These are phyloP conservation scores for Zygosaccharomyces pseudobailii DNA, from an alignment of 1,139 yeast genomes.

Conservation along the genomic window DNA sequence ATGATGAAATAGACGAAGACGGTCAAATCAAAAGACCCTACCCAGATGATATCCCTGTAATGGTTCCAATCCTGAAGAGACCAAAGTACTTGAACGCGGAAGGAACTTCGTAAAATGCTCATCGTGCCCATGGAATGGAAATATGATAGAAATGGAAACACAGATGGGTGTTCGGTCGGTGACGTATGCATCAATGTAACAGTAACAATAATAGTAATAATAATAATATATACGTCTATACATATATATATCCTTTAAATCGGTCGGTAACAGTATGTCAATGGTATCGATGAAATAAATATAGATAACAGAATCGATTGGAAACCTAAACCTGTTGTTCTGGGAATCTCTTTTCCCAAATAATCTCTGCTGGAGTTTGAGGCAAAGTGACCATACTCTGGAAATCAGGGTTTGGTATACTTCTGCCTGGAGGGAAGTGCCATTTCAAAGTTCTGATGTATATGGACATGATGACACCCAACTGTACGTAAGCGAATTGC, in stretches of 20 bases:
- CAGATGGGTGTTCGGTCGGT: neutral
- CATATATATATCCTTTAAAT: neutral
- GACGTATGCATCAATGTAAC: neutral
- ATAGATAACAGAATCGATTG: slow-evolving; percentile 1
- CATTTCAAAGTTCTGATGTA: slow-evolving; percentile 74
- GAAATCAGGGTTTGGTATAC: slow-evolving; percentile 76
- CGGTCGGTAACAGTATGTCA: neutral
- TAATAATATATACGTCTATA: neutral
- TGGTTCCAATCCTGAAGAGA: slow-evolving; percentile 7
- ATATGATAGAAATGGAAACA: slow-evolving; percentile 2
- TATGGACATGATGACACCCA: slow-evolving; percentile 77
- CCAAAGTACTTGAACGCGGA: slow-evolving; percentile 2
- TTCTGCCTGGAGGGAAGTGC: slow-evolving; percentile 53
- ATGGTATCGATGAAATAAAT: slow-evolving; percentile 2
- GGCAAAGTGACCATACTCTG: slow-evolving; percentile 95
- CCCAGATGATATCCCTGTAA: slow-evolving; percentile 14
- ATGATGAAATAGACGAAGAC: slow-evolving; percentile 8
- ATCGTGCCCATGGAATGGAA: neutral
- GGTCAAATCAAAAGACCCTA: slow-evolving; percentile 10
- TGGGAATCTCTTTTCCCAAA: slow-evolving; percentile 62
- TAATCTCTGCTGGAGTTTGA: slow-evolving; percentile 66
- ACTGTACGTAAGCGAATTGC: slow-evolving; percentile 93
- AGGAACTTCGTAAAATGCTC: neutral
- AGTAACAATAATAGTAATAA: neutral
- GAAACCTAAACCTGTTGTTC: slow-evolving; percentile 14